Base-by-base conservation (phyloP, 768 basidiomycete species). In the Mycena capillaripes region DNA sequence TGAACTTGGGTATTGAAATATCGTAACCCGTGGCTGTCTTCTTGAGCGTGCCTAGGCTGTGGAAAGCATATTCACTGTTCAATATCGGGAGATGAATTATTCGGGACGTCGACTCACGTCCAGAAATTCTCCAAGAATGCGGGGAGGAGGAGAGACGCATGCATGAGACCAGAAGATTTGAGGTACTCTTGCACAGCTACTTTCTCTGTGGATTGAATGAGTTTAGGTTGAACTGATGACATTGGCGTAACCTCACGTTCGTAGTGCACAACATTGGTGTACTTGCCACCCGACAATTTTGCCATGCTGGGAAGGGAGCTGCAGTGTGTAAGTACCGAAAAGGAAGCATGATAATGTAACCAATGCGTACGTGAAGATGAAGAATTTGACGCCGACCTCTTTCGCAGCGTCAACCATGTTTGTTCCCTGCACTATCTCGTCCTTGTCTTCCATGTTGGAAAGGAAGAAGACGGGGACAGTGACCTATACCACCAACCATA, bases 241-340 rank as follows among this genome's bases (percentile, higher is more conserved):
- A 12, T 16, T 19, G 21, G 16, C 2, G 32, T 10, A 21, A 32
- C 42, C 25, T 17, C 38, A 63, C 69, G 10, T 3, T 70, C 69
- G 32, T 63, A 57, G 4, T 57, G 52, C 6, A 57, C 29, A 8
- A 16, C 25, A 21, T 63, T 62, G 23, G 32, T 44, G 34, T 70
- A 63, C 34, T 70, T 70, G 57, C 61, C 60, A n/a, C 32, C 42
- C 3, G 60, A 62, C 3, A 56, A 34, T n/a, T 46, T 56, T 7
- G 36, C 14, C 10, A 70, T 44, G 60, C 60, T 63, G 7, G 68
- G 68, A 23, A 69, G 50, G 30, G 52, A 55, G 60, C 68, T 62
- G 12, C 1, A 38, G 7, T 11, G 8, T 2, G 38, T 68, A 19
- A 60, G 19, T n/a, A 11, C 16, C 27, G 19, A 30, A 4, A 10